Base-by-base conservation (phyloP, 495 filamentous ascomycete species). In the Podospora australis region DNA sequence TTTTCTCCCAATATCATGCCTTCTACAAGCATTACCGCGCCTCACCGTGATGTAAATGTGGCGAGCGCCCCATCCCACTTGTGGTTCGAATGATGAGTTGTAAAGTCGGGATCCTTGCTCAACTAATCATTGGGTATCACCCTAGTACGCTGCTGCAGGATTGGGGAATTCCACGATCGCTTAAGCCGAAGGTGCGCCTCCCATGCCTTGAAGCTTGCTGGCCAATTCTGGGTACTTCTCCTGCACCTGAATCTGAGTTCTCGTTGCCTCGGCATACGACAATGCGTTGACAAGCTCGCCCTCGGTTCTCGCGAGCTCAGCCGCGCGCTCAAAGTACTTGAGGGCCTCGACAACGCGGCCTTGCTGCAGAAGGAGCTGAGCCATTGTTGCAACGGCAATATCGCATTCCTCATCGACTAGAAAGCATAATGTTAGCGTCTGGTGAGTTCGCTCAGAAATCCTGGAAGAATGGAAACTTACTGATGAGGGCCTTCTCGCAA, bases 351-450 rank as follows among this genome's bases (percentile, higher is more conserved):
- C 87, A 29, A 97, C 94, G 72, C 96, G 95, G 60, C 91, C 91
- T 71, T 97, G 92, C 63, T 99, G 94, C 17, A 99, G 78, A 22
- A 97, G 81, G n/a, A 99, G 77, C 67, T 99, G 92, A 5, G 92
- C 92, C 92, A 99, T 97, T 35, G 92, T 99, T 35, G 94, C 92
- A 17, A 99, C 92, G 39, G 92, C 92, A 59, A 99, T 97, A 62
- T 99, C 92, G 63, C 92, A 97, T 65, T 99, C 92, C 25, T 94
- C 92, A 61, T 99, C 92, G 60, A 99, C 90, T 96, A 54, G n/a
- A 52, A 34, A n/a, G 4, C 11, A 38, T 29, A 11, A 62, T 48
- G 61, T 70, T 46, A 74, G 32, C 4, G n/a, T n/a, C n/a, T n/a
- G n/a, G n/a, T n/a, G n/a, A n/a, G n/a, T n/a, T n/a, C n/a, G n/a